Evolutionary conservation across 2,329 filamentous ascomycete species (phyloP), one percentile per base, ranked within the genome.

Genomic region (Xylaria sp.): DNA sequence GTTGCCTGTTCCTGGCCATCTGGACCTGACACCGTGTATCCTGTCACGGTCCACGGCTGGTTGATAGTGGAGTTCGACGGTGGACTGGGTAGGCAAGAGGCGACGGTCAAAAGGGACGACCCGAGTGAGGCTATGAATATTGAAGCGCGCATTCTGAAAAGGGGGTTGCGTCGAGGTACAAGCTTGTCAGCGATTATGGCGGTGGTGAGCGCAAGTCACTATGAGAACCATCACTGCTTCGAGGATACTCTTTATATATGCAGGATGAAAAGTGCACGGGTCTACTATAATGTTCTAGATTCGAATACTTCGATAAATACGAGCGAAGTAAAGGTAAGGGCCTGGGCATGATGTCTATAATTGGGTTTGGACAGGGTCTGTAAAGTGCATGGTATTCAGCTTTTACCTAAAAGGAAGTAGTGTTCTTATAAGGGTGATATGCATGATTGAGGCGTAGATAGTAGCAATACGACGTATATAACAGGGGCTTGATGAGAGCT

Each of bases 11-110:
- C 61, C 44, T 65, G 55, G 13, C 66, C 66, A 60, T 61, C 55
- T 50, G 66, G 62, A 27, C 66, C 66, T 44, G 66, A 65, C 8
- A 12, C 61, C n/a, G 61, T 68, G 42, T 9, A 68, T 9, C 16
- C 48, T 29, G 66, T 57, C 61, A 68, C 66, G 48, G 66, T 68
- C 66, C 66, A 68, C 35, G 66, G 66, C 21, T 65, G 29, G 57
- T 68, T 68, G 57, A 65, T 68, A 18, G 55, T 53, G 13, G n/a
- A 6, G 53, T 51, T 54, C 10, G 47, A 35, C 48, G 54, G 60
- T 42, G 60, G 48, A 23, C 48, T 55, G 29, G 55, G 65, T 42
- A 68, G 47, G 54, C 54, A 55, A 48, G 65, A 63, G 35, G 60
- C 65, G 47, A 12, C 29, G 27, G 54, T 37, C 27, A 68, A 42